Evolutionary conservation across 768 basidiomycete genomes (phyloP).

Genomic region (Solioccasus polychromus): DNA sequence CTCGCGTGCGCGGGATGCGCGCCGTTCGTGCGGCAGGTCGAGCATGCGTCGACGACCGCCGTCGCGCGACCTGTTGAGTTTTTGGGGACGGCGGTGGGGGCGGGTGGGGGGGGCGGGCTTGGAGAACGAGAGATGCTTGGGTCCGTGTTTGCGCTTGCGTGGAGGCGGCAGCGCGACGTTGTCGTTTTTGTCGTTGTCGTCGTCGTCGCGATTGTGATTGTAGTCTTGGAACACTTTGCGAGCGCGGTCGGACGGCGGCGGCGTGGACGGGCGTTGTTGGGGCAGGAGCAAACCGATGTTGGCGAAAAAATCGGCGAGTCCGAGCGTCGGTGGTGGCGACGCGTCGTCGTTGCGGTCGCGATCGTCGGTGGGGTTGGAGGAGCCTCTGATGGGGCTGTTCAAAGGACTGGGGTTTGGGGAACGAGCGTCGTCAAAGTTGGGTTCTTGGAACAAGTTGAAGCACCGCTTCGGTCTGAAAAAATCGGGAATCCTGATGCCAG

Average conservation of each 20-base stretch:
- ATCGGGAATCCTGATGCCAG: constrained; percentile 26
- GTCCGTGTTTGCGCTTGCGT: constrained; percentile 13
- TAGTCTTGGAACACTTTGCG: no score
- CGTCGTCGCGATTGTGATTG: not conserved
- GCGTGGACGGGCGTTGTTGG: not conserved
- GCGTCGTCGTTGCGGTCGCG: constrained; percentile 5
- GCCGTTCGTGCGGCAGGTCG: constrained; percentile 4
- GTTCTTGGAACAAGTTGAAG: constrained; percentile 20
- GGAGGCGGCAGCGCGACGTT: not conserved
- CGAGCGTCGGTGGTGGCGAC: constrained; percentile 8
- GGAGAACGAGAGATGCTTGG: constrained; percentile 18
- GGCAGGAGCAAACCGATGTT: no score
- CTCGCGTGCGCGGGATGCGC: not conserved
- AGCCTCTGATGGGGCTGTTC: constrained; percentile 13
- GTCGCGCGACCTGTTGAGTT: constrained; percentile 11
- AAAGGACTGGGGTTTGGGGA: constrained; percentile 17
- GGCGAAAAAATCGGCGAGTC: constrained; percentile 1
- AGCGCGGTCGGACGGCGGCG: not conserved
- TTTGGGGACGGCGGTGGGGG: constrained; percentile 3
- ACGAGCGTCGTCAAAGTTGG: constrained; percentile 5
- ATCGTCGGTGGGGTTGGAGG: no score
- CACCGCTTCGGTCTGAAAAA: constrained; percentile 13
- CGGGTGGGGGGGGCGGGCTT: not conserved
- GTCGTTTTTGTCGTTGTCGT: not conserved
- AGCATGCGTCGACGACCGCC: not conserved